Evolutionary conservation across 129 eudicot species (phyloP).

Genomic region (Lonicera japonica): DNA sequence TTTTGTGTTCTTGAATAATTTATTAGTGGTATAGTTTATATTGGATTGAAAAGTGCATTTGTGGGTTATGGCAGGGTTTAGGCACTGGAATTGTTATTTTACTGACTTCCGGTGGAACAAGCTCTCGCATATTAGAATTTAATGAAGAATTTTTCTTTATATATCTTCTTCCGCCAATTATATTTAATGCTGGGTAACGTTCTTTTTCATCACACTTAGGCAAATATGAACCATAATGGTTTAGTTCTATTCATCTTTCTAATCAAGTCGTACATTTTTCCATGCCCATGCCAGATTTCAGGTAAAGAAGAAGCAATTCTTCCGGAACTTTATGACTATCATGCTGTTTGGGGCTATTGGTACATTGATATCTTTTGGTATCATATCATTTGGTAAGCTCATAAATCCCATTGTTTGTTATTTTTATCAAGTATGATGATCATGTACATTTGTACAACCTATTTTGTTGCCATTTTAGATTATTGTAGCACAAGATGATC

Average conservation of each 20-base stretch:
- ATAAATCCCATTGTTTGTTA: not conserved
- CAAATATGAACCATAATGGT: not conserved
- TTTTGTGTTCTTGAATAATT: not conserved
- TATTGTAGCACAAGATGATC: not conserved
- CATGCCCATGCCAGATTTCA: constrained; percentile 45
- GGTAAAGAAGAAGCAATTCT: constrained; percentile 79
- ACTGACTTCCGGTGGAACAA: constrained; percentile 43
- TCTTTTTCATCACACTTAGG: not conserved
- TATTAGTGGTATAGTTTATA: not conserved
- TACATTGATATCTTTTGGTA: constrained; percentile 63
- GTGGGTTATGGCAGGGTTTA: constrained; percentile 48
- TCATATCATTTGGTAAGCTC: constrained; percentile 65
- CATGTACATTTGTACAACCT: not conserved
- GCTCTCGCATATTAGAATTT: constrained; percentile 54
- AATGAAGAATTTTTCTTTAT: constrained; percentile 71
- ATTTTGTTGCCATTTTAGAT: not conserved
- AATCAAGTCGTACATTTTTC: not conserved
- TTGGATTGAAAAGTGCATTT: not conserved
- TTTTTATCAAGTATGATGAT: not conserved
- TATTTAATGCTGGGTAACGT: constrained; percentile 89
- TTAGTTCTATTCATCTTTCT: not conserved
- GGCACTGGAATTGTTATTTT: constrained; percentile 43
- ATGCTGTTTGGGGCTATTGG: constrained; percentile 71
- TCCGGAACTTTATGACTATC: constrained; percentile 68
- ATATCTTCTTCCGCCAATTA: constrained; percentile 87